phyloP scores from a whole-genome alignment of 148 eudicot genomes.

The Polygonum aviculare region DNA sequence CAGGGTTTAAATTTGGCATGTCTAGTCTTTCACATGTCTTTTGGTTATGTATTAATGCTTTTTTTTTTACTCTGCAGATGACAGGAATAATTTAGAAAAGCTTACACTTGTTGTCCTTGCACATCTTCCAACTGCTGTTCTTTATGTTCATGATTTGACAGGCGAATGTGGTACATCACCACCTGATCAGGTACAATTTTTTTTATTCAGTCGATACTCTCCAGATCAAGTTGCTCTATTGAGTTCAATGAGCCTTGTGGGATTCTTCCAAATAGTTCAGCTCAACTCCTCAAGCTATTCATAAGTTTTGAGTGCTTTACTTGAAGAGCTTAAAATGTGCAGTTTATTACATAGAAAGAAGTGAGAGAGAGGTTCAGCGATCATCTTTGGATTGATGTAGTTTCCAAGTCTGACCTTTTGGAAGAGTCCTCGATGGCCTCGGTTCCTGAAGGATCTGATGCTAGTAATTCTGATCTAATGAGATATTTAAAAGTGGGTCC shows the following conservation, averaged over 20 bases:
- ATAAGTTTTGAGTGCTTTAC: background rate
- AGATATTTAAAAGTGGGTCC: conserved; percentile 71
- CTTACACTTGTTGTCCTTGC: conserved; percentile 93
- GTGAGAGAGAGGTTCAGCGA: conserved; percentile 51
- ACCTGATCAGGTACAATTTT: conserved; percentile 75
- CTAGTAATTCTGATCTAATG: conserved; percentile 47
- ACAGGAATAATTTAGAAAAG: conserved; percentile 93
- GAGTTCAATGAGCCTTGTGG: background rate
- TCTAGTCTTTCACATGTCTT: background rate
- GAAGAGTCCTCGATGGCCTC: conserved; percentile 44
- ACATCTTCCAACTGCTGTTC: conserved; percentile 92
- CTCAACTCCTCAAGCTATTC: background rate
- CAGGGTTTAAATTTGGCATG: background rate
- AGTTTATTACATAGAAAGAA: conserved; percentile 78
- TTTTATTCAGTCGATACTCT: background rate
- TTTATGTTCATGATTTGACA: conserved; percentile 88
- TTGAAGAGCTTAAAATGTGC: conserved; percentile 22
- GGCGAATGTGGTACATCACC: conserved; percentile 96
- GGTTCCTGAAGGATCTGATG: conserved; percentile 44
- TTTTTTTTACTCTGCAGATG: conserved; percentile 46
- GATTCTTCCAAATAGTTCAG: background rate
- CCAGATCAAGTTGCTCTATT: background rate
- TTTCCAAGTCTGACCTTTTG: conserved; percentile 81
- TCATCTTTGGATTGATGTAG: conserved; percentile 97
- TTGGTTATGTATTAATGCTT: background rate